Evolutionary conservation across 176 grass and related monocot species (phyloP).

Genomic region (Pontederia paniculata): DNA sequence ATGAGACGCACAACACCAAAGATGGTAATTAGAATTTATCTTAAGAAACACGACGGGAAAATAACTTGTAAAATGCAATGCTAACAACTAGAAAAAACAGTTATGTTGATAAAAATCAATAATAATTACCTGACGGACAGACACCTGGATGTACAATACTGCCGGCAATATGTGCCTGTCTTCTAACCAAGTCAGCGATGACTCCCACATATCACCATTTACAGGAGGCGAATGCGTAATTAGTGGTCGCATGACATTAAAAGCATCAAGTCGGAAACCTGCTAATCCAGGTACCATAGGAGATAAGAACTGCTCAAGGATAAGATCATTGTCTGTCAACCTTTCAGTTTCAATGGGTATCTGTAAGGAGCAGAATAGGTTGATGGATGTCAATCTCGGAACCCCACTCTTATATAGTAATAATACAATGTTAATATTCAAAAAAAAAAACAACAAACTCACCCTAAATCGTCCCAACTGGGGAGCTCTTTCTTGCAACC

Average conservation of each 20-base stretch:
- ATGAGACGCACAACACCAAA: no score
- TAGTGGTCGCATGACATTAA: conserved; percentile 61
- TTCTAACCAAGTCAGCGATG: conserved; percentile 55
- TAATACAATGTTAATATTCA: conserved; percentile 12
- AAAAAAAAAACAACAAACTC: conserved; percentile 21
- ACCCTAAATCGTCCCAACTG: conserved; percentile 80
- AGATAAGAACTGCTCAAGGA: conserved; percentile 77
- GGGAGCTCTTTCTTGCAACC: conserved; percentile 52
- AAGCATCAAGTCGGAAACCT: conserved; percentile 90
- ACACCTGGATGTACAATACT: conserved; percentile 77
- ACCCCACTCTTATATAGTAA: conserved; percentile 6
- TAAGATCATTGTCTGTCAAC: conserved; percentile 70
- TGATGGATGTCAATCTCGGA: conserved; percentile 5
- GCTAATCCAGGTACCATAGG: conserved; percentile 71
- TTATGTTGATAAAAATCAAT: background rate
- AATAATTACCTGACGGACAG: conserved; percentile 64
- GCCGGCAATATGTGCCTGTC: conserved; percentile 61
- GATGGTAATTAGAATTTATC: no score
- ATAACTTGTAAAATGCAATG: background rate
- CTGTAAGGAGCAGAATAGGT: conserved; percentile 32
- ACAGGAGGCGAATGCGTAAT: conserved; percentile 72
- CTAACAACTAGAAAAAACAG: background rate
- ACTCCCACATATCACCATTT: conserved; percentile 32
- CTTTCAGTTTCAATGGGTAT: conserved; percentile 72
- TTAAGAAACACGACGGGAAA: no score